phyloP scores from a whole-genome alignment of 2,329 filamentous ascomycete genomes.

The Sclerotinia borealis region DNA sequence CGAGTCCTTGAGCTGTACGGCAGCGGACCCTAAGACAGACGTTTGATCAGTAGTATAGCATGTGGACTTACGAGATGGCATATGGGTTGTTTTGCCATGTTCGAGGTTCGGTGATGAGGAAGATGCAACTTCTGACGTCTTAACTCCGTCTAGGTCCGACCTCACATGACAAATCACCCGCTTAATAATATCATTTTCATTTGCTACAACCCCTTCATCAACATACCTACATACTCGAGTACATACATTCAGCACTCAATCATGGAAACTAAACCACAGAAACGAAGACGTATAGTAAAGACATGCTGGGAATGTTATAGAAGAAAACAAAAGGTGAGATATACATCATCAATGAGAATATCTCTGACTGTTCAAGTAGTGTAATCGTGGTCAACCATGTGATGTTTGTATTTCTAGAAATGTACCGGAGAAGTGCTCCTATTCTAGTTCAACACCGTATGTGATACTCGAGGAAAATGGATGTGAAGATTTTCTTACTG shows the following conservation, averaged over 20 bases:
- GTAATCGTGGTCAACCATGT: conserved; percentile 13
- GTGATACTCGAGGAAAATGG: conserved; percentile 31
- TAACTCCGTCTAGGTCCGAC: too few species aligned
- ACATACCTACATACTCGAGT: too few species aligned
- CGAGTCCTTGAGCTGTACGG: background rate
- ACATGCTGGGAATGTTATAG: conserved; percentile 50
- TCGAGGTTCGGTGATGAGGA: background rate
- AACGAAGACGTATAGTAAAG: conserved; percentile 51
- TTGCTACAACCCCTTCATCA: background rate
- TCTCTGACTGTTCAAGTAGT: background rate
- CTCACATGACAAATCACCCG: background rate
- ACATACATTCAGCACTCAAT: background rate
- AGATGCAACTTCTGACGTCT: too few species aligned
- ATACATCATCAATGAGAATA: background rate
- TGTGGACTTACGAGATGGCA: background rate
- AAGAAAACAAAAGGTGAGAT: conserved; percentile 15
- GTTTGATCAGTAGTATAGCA: background rate
- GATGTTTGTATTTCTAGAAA: conserved; percentile 25
- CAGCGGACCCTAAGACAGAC: background rate
- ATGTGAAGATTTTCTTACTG: background rate
- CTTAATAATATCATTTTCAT: background rate
- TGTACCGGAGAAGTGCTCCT: conserved; percentile 49
- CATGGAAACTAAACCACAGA: conserved; percentile 26
- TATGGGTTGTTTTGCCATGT: background rate
- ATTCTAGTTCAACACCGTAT: conserved; percentile 50